Base-by-base conservation (phyloP, 2,329 filamentous ascomycete species). In the Apiospora saccharicola region DNA sequence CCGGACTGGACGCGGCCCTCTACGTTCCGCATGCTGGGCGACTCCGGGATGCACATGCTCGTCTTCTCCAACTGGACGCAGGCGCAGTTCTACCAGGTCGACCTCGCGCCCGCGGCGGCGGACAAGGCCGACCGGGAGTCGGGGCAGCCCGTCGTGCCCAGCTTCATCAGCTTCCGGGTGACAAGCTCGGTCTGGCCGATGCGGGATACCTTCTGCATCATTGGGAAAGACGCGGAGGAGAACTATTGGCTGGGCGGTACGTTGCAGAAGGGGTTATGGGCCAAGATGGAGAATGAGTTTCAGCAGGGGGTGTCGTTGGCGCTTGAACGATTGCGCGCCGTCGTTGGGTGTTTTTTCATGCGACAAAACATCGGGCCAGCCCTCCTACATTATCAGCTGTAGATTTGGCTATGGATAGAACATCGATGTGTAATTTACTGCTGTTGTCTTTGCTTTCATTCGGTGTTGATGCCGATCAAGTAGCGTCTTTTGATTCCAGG, bases 11-110 rank as follows among this genome's bases (percentile, higher is more conserved):
- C 19, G 10, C 22, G 34, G 0, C 34, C 22, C 19, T 12, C 30
- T 3, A 41, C 30, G 4, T 64, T 64, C 57, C 57, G 57, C 34
- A 64, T 64, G 34, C 41, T 41, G 10, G 57, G 57, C 34, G 57
- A 64, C 57, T 8, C 57, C 22, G 19, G 19, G 8, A 64, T 64
- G 57, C 57, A 64, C 57, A 64, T 64, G 57, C 1, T 64, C 22
- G 57, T 64, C 57, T 64, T 41, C 57, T 41, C 57, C 57, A 64
- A 64, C 10, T 64, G 57, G 57, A 64, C 57, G 8, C 57, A 64
- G 30, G 57, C 57, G 16, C 57, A 64, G 22, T 64, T 64, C 57
- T 64, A 41, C 34, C 57, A 64, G 10, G 34, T 64, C 57, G 57
- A 64, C 34, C 57, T 64, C 4, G 3, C 57, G 19, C 57, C 57